Evolutionary conservation across 129 eudicot species (phyloP), one percentile per base, ranked within the genome.

Genomic region (Tagetes patula): DNA sequence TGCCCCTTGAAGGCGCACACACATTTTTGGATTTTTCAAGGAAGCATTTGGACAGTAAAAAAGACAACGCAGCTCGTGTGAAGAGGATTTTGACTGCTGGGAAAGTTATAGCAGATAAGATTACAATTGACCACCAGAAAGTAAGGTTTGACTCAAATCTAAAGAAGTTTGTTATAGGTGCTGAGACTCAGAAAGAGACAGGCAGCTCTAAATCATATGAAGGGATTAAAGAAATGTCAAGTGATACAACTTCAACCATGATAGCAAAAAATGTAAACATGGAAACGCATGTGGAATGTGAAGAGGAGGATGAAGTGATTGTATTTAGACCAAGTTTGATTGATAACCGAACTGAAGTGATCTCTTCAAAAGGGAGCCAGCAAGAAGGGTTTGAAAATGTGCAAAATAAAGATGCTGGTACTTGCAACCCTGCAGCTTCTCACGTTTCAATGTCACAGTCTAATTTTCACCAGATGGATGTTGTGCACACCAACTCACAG

Each of bases 301-400:
- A 87, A 43, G 92, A 84, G 36, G 92, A 87, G 4, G 88, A 84
- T 61, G 92, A 87, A 77, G 92, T 79, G 75, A 87, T 87, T 82
- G 79, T 87, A 40, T 87, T 87, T 61, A 77, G 78, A 73, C 89
- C 92, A 67, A 71, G 72, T 52, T 37, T 82, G 63, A 37, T 59
- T 66, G 92, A 87, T 10, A 84, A 77, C 71, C 92, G 74, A 48
- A 77, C 61, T 37, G 86, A 79, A 69, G 59, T 62, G 70, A 49
- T 37, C 52, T 73, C 46, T 43, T 53, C 53, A 49, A 50, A 75
- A 60, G 70, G 59, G 58, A 75, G 5, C 48, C 76, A 68, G 5
- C 73, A 68, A 34, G 78, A 75, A 67, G 82, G 33, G 53, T 4
- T 48, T 33, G 83, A 74, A 56, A 67, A 59, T 14, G 72, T 69